A percentile compares a stretch with the other conserved stretches of the same genome.
phyloP scores from a whole-genome alignment of 2,329 filamentous ascomycete species.

The Arthrobotrys conoides region DNA sequence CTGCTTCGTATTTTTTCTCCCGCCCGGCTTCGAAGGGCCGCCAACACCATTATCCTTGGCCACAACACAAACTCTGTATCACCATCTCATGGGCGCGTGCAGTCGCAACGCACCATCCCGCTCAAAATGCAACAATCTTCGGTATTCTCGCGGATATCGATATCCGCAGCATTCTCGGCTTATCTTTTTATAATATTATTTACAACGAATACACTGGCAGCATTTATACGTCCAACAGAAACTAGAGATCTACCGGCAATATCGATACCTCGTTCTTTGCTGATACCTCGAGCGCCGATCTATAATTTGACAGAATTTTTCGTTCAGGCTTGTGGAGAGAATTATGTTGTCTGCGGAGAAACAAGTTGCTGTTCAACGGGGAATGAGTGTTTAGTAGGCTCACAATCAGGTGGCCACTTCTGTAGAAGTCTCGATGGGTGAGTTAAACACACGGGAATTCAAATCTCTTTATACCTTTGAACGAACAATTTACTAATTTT shows the following conservation, averaged over 20 bases:
- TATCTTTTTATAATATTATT: conserved; percentile 39
- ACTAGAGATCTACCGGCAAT: conserved; percentile 5
- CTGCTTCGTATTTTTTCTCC: conserved; percentile 24
- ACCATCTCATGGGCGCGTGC: conserved; percentile 45
- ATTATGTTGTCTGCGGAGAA: conserved; percentile 31
- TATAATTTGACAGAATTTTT: conserved; percentile 34
- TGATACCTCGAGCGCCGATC: conserved; percentile 20
- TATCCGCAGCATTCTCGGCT: conserved; percentile 26
- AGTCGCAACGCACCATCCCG: conserved; percentile 38
- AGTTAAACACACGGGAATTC: neutral
- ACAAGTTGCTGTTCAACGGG: conserved; percentile 26
- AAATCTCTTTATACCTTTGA: neutral
- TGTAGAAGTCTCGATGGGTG: conserved; percentile 33
- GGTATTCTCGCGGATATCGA: conserved; percentile 30
- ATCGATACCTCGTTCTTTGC: conserved; percentile 25
- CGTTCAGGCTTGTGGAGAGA: conserved; percentile 22
- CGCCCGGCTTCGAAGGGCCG: conserved; percentile 47
- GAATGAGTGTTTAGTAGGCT: conserved; percentile 43
- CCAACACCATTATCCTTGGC: conserved; percentile 48
- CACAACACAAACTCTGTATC: conserved; percentile 54
- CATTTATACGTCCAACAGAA: conserved; percentile 26
- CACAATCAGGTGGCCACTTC: conserved; percentile 15
- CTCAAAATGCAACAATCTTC: conserved; percentile 56
- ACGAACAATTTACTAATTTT: conserved; percentile 10
- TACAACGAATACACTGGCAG: conserved; percentile 31